phyloP scores from a whole-genome alignment of 2,329 filamentous ascomycete genomes.

The Hymenoscyphus fructigenus region DNA sequence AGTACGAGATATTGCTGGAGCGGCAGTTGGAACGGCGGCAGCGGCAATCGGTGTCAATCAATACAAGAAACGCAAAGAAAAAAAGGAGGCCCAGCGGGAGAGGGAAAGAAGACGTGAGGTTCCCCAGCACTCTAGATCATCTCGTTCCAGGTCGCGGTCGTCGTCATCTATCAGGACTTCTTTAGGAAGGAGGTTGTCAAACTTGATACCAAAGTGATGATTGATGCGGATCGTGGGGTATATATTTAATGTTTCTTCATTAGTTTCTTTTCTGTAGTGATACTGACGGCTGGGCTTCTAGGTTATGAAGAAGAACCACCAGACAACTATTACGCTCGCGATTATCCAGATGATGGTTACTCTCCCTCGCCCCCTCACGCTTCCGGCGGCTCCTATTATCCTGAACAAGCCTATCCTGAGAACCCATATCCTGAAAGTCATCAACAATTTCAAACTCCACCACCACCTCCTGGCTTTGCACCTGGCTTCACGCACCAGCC shows the following conservation, averaged over 20 bases:
- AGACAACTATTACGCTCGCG: constrained; percentile 34
- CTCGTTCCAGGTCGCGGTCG: constrained; percentile 33
- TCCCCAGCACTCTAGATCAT: constrained; percentile 35
- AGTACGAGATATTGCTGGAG: constrained; percentile 55
- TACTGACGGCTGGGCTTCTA: constrained; percentile 24
- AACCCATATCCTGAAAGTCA: constrained; percentile 14
- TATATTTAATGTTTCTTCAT: constrained; percentile 18
- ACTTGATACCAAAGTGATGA: constrained; percentile 32
- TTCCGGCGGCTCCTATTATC: constrained; percentile 37
- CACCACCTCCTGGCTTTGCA: constrained; percentile 13
- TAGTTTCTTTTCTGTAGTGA: constrained; percentile 19
- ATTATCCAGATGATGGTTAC: constrained; percentile 33
- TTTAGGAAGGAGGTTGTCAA: constrained; percentile 33
- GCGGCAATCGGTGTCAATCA: constrained; percentile 64
- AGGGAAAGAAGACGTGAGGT: constrained; percentile 38
- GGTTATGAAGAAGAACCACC: constrained; percentile 37
- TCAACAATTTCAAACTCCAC: constrained; percentile 25
- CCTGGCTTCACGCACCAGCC: constrained; percentile 27
- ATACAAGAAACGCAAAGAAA: constrained; percentile 49
- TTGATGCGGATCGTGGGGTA: constrained; percentile 17
- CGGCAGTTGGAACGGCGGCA: constrained; percentile 55
- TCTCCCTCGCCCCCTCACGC: constrained; percentile 37
- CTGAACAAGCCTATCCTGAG: constrained; percentile 14
- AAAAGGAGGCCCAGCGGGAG: constrained; percentile 39
- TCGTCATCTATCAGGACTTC: constrained; percentile 33